These are phyloP conservation scores for Flaveria ramosissima DNA, from an alignment of 129 eudicot species.

Conservation along the genomic window DNA sequence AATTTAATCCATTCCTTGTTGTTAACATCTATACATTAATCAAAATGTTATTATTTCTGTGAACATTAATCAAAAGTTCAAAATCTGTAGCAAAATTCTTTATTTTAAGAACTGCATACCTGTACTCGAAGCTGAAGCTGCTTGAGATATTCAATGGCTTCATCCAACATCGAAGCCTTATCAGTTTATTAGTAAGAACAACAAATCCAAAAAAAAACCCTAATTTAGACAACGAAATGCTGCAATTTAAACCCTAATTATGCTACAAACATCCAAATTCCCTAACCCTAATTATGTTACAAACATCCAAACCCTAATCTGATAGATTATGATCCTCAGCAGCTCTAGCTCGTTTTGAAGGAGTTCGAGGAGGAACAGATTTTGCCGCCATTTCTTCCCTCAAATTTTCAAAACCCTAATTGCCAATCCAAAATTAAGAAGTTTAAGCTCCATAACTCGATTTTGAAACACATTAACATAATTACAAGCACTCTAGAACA, in stretches of 20 bases:
- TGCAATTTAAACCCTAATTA: not conserved
- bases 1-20: constrained; percentile 70
- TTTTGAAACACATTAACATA: not conserved
- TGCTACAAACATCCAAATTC: constrained; percentile 30
- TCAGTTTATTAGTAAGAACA: constrained; percentile 50
- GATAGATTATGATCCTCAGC: constrained; percentile 77
- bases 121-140: constrained; percentile 92
- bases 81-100: not conserved
- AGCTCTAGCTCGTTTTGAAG: constrained; percentile 75
- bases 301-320: not conserved
- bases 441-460: not conserved
- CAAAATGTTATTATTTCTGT: not conserved
- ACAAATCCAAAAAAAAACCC: not conserved
- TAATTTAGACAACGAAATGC: not conserved
- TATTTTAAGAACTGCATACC: constrained; percentile 35
- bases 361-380: constrained; percentile 35
- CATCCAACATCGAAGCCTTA: constrained; percentile 89
- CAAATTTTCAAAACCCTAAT: constrained; percentile 49
- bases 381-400: constrained; percentile 48
- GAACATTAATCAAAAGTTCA: not conserved
- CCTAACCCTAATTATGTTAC: constrained; percentile 26
- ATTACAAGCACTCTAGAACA: not conserved
- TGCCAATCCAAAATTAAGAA: not conserved
- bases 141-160: constrained; percentile 87
- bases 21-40: constrained; percentile 63